Percentiles rank a stretch among this genome's conserved stretches.
phyloP scores from a whole-genome alignment of 1,139 yeast genomes.

The Hanseniaspora sp. region DNA sequence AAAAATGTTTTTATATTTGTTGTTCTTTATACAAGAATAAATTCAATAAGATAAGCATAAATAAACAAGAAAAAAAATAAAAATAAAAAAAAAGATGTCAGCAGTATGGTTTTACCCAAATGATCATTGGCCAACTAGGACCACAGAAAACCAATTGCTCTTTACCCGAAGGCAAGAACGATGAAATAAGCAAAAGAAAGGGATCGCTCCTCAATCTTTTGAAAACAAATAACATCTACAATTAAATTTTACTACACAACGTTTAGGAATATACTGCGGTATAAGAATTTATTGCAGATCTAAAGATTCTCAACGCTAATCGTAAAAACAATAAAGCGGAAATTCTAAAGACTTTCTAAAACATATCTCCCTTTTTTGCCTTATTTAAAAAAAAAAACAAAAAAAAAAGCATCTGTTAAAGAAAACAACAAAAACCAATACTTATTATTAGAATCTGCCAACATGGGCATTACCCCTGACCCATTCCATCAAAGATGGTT shows the following conservation, averaged over 20 bases:
- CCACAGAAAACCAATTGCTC: conserved; percentile 28
- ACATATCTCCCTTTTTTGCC: neutral
- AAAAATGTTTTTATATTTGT: conserved; percentile 21
- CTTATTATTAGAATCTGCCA: conserved; percentile 22
- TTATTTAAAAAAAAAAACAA: neutral
- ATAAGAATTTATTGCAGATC: conserved; percentile 25
- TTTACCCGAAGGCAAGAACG: conserved; percentile 1
- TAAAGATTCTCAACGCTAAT: conserved; percentile 47
- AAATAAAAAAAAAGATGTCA: conserved; percentile 38
- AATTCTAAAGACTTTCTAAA: conserved; percentile 15
- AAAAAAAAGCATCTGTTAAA: conserved; percentile 32
- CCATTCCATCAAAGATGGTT: conserved; percentile 12
- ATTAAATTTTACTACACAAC: conserved; percentile 44
- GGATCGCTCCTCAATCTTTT: conserved; percentile 14
- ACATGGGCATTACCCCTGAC: conserved; percentile 16
- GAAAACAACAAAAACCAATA: conserved; percentile 45
- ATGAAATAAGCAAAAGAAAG: conserved; percentile 7
- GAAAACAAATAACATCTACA: conserved; percentile 12
- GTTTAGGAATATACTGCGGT: conserved; percentile 82
- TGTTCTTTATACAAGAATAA: neutral
- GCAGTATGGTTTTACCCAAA: conserved; percentile 91
- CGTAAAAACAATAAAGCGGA: conserved; percentile 16
- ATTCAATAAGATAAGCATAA: no score
- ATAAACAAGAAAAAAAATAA: no score
- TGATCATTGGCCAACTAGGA: conserved; percentile 62